Conservation (phyloP, 2,329 filamentous ascomycete species). For the Claviceps monticola region DNA sequence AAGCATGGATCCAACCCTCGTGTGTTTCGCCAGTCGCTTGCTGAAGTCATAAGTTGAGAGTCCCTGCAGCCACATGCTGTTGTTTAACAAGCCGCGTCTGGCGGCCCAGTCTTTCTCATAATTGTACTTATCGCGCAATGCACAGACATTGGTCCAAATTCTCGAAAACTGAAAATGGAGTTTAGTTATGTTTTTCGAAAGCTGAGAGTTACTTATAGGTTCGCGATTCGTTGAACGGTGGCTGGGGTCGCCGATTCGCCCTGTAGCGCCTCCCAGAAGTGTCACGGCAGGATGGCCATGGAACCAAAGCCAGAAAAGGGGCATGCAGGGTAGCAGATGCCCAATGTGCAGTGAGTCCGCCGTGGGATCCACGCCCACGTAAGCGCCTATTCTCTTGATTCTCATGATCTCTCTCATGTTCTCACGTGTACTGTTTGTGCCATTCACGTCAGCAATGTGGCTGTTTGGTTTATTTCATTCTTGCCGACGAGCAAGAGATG, state of each 20-base stretch:
- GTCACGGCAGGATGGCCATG: slow-evolving; percentile 56
- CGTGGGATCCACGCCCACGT: slow-evolving; percentile 74
- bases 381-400: slow-evolving; percentile 53
- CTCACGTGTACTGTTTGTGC: slow-evolving; percentile 24
- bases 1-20: slow-evolving; percentile 76
- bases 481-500: slow-evolving; percentile 9
- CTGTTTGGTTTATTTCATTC: neutral
- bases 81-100: slow-evolving; percentile 59
- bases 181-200: slow-evolving; percentile 50
- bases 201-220: slow-evolving; percentile 33
- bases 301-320: slow-evolving; percentile 71
- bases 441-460: slow-evolving; percentile 1
- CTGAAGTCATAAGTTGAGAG: slow-evolving; percentile 62
- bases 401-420: slow-evolving; percentile 51
- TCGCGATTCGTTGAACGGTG: slow-evolving; percentile 50
- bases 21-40: slow-evolving; percentile 55
- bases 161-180: slow-evolving; percentile 57
- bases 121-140: slow-evolving; percentile 49
- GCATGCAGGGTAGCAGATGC: slow-evolving; percentile 70
- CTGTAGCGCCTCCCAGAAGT: slow-evolving; percentile 61
- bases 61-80: slow-evolving; percentile 68
- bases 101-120: slow-evolving; percentile 51
- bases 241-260: slow-evolving; percentile 66
- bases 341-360: slow-evolving; percentile 68
- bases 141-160: slow-evolving; percentile 62